phyloP scores from a whole-genome alignment of 2,329 filamentous ascomycete genomes.

The Claviceps sp. region DNA sequence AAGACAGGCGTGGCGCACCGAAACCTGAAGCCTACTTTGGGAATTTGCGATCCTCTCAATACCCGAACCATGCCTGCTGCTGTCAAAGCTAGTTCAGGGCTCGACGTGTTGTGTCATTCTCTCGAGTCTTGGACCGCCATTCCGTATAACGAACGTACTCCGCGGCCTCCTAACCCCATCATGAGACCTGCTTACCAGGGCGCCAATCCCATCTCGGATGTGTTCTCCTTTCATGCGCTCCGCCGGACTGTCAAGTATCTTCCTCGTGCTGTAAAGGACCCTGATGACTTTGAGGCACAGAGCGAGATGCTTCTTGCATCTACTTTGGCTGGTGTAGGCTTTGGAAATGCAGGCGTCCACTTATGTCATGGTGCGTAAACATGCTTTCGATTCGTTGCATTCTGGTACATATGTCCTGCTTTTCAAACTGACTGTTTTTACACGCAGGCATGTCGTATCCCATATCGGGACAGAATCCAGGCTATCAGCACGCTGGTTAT shows the following conservation, averaged over 20 bases:
- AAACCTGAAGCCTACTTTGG: conserved; percentile 87
- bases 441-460: conserved; percentile 83
- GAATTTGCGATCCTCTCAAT: conserved; percentile 76
- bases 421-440: not conserved
- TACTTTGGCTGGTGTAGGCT: conserved; percentile 87
- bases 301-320: conserved; percentile 90
- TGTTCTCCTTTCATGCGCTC: conserved; percentile 84
- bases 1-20: conserved; percentile 96
- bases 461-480: conserved; percentile 84
- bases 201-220: conserved; percentile 93
- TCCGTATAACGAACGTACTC: conserved; percentile 75
- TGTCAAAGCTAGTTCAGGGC: conserved; percentile 79
- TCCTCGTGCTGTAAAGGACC: conserved; percentile 72
- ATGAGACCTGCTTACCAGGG: conserved; percentile 90
- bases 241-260: conserved; percentile 81
- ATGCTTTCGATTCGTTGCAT: not conserved
- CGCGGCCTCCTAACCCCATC: conserved; percentile 79
- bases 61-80: conserved; percentile 92
- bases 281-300: conserved; percentile 86
- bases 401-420: not conserved
- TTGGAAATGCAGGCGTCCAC: conserved; percentile 95
- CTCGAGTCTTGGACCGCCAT: conserved; percentile 98
- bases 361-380: conserved; percentile 42
- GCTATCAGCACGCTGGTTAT: conserved; percentile 84
- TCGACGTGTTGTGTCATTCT: conserved; percentile 90